Evolutionary conservation across 2,329 filamentous ascomycete species (phyloP), one percentile per base, ranked within the genome.

Genomic region (Fusarium multiceps): DNA sequence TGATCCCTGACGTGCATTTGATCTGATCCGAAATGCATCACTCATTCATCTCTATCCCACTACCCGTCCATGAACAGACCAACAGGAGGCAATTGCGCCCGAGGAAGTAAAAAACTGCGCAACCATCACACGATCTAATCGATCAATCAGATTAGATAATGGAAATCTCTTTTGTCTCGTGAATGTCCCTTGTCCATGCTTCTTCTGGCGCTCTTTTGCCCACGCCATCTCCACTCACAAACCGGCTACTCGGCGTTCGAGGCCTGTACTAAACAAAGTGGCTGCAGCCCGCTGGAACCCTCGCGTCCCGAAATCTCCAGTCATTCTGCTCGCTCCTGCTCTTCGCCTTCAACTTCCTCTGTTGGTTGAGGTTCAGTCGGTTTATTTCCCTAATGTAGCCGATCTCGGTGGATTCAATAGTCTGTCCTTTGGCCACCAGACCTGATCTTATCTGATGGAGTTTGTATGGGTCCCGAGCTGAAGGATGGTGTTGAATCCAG

Each of bases 61-160:
- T 27, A 18, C 4, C 23, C 13, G 18, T 53, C 18, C n/a, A 27
- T 23, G 27, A 21, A 50, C 41, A 43, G 11, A 34, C 27, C 48
- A 25, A 27, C 34, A 48, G 16, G 12, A 32, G 45, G 21, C 20
- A 63, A 49, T 28, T 43, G 6, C 34, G 28, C 30, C 34, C 16
- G 51, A 9, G 4, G 23, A 51, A 18, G 18, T n/a, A 42, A 40
- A 21, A 32, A 34, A 45, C 43, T 34, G 46, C 47, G 37, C 27
- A 54, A 37, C 16, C 11, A 13, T 68, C 59, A 45, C 20, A 18
- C 30, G 67, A 71, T 69, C 68, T 71, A 66, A 71, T 71, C 68
- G 58, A 64, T 71, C 68, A 56, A 72, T 72, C 70, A 65, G 70
- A 72, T 72, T 72, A 72, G 70, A 72, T 72, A 68, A 72, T 71